Evolutionary conservation across 179 eudicot genomes (phyloP), one percentile per base, ranked within the genome.

Genomic region (Drosera spatulata): DNA sequence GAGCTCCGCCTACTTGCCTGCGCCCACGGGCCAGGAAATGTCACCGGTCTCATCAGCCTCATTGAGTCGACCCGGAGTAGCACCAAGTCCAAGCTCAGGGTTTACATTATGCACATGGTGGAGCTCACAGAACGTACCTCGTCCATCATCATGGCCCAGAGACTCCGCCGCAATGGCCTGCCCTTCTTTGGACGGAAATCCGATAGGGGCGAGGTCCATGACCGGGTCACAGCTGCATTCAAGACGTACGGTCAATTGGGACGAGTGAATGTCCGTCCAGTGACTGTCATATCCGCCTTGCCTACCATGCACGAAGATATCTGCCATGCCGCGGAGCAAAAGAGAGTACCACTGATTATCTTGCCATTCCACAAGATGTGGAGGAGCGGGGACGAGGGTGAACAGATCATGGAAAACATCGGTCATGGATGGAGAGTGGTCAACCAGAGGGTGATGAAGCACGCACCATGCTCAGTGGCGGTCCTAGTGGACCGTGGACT

Each of bases 71-170:
- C 75, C 50, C 73, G 80, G 4, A 72, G 82, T 58, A 61, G 76
- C 44, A 59, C 59, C 58, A 69, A 69, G 38, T 67, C 79, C 59
- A 61, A 61, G 37, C 84, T 85, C 55, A 83, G 86, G 59, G 79
- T 88, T 63, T 88, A 86, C 70, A 62, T 82, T 5, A 78, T 86
- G 91, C 90, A 84, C 75, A 79, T 86, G 3, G 69, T 84, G 13
- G 87, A 86, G 70, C 80, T 86, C 62, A 84, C 84, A 1, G 95
- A 84, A 43, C 82, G 90, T 0, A 51, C 85, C 56, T 86, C 95
- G 14, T 86, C 95, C 2, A 84, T 86, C 44, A 64, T 74, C 55
- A 78, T 83, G 90, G 87, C 80, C 64, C 94, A 71, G 11, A 77
- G 82, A 8, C 61, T 71, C 33, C 69, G 82, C 4, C 76, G 82